Base-by-base conservation (phyloP, 176 grass and related monocot species). In the Ananas comosus region DNA sequence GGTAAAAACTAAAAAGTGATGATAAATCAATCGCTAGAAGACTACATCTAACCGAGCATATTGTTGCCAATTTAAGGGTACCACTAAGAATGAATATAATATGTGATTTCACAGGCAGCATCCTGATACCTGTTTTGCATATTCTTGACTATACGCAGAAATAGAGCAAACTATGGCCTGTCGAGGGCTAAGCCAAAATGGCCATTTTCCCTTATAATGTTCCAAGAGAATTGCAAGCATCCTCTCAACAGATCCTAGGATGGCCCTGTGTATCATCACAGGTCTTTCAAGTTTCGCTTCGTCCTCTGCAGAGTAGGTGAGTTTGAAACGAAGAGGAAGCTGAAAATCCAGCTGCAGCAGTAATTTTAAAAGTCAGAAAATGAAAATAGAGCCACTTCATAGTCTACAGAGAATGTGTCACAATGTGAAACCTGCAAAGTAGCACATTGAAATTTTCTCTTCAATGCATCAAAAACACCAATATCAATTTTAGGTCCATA, bases 191-290 rank as follows among this genome's bases (percentile, higher is more conserved):
- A 97, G 71, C 94, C 94, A 97, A 48, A 97, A 79, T 9, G 94
- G 94, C 94, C 94, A 97, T 79, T 97, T 97, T 76, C 94, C 94
- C 71, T 92, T 97, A 71, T 97, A 97, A 83, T 97, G 94, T 77
- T 97, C 94, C 80, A 97, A 84, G 70, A 97, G 89, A 78, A 97
- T 92, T 13, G 94, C 94, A 82, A 97, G 54, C 94, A 97, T 97
- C 68, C 94, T 85, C 85, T 97, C 94, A 63, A 97, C 94, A 67
- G 94, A 97, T 24, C 94, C 94, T 66, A 97, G 67, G 64, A 97
- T 92, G 47, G 89, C 89, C 48, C 94, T 90, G 80, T 93, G 94
- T 79, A 97, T 84, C 94, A 97, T 97, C 56, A 97, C 94, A 69
- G 94, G 94, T 64, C 86, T 97, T 81, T 92, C 94, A 64, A 88